Conservation (phyloP, 2,329 filamentous ascomycete genomes). For the Ceratocystis colombiana region DNA sequence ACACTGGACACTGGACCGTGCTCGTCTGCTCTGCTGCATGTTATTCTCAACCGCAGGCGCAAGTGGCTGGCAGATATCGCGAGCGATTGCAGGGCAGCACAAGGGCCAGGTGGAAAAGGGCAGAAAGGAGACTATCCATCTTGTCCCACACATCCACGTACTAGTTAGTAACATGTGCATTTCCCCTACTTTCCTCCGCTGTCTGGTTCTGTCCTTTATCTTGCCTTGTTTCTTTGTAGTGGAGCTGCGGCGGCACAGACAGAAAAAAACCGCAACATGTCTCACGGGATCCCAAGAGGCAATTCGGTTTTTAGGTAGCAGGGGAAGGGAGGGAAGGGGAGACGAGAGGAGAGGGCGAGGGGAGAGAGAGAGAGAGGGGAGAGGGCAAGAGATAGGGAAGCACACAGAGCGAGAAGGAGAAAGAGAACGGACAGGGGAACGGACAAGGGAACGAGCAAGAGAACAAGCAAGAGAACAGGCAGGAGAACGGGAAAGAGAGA, state of each 20-base stretch:
- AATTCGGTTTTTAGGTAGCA: background rate
- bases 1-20: no score
- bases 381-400: background rate
- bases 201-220: background rate
- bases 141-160: no score
- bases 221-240: constrained; percentile 7
- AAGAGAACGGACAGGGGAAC: background rate
- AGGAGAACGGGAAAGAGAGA: background rate
- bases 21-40: no score
- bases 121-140: no score
- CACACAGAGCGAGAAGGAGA: background rate
- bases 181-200: no score
- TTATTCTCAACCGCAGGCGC: no score
- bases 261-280: constrained; percentile 11
- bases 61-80: no score
- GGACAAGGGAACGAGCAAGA: background rate
- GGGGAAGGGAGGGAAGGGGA: background rate
- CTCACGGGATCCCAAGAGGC: constrained; percentile 9
- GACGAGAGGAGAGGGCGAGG: background rate
- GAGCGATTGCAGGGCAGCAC: no score
- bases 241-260: constrained; percentile 1
- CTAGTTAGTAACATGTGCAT: no score
- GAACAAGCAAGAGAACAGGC: background rate
- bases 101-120: no score
- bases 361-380: background rate